These are phyloP conservation scores for Syzygium aromaticum DNA, from an alignment of 345 rosid genomes.

Conservation along the genomic window DNA sequence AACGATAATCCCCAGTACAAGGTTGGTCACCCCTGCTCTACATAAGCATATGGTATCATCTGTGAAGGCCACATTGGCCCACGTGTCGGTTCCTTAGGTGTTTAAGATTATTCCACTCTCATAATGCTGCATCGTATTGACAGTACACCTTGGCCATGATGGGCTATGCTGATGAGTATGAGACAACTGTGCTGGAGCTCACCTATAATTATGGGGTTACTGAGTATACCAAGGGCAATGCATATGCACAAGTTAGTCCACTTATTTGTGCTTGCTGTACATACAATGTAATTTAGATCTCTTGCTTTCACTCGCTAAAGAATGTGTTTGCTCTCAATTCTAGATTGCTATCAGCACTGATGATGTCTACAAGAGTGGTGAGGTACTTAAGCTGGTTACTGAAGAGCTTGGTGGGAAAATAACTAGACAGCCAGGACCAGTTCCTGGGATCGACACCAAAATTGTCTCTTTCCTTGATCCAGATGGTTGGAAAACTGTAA, in stretches of 20 bases:
- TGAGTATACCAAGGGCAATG: constrained; percentile 90
- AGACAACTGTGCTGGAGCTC: constrained; percentile 77
- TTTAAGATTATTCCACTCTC: not conserved
- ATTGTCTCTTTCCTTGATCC: constrained; percentile 80
- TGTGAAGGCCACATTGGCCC: not conserved
- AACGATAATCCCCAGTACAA: constrained; percentile 71
- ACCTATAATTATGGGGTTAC: constrained; percentile 80
- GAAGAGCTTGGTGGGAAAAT: constrained; percentile 94
- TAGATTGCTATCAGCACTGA: constrained; percentile 80
- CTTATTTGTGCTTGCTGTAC: not conserved
- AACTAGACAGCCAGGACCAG: constrained; percentile 75
- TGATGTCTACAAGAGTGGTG: constrained; percentile 94
- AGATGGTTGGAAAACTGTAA: constrained; percentile 96
- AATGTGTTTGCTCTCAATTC: not conserved
- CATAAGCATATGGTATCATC: not conserved
- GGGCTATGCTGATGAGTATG: constrained; percentile 80
- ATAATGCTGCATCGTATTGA: not conserved
- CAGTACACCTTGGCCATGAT: constrained; percentile 84
- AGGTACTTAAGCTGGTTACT: constrained; percentile 54
- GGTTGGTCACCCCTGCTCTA: constrained; percentile 19
- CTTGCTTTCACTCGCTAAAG: not conserved
- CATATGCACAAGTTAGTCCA: constrained; percentile 69
- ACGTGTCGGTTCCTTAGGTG: not conserved
- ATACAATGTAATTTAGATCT: not conserved
- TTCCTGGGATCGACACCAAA: constrained; percentile 88